Evolutionary conservation across 2,329 filamentous ascomycete species (phyloP).

Genomic region (Aureobasidium namibiae): DNA sequence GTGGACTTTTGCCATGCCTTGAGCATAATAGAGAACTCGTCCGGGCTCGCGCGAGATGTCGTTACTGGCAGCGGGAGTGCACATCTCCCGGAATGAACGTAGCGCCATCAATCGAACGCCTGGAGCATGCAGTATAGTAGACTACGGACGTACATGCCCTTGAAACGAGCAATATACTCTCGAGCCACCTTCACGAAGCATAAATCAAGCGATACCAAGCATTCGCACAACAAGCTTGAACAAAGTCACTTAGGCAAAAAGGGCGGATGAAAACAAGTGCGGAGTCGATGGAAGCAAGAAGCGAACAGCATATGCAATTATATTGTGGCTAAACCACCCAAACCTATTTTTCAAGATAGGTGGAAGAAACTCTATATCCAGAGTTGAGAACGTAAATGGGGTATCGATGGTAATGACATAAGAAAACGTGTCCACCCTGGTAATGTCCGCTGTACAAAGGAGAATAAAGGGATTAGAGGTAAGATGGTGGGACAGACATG

Average conservation of each 20-base stretch:
- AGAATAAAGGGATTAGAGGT: background rate
- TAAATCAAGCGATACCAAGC: background rate
- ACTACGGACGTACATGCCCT: background rate
- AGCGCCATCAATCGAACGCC: background rate
- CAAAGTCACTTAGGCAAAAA: slow-evolving; percentile 5
- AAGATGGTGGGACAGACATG: background rate
- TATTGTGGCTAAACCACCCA: background rate
- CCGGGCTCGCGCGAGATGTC: background rate
- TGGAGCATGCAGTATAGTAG: background rate
- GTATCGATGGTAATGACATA: slow-evolving; percentile 4
- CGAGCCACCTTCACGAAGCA: background rate
- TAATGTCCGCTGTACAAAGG: slow-evolving; percentile 4
- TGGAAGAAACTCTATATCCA: background rate
- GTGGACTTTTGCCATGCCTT: background rate
- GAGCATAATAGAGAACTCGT: background rate
- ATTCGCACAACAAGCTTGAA: background rate
- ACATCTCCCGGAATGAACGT: slow-evolving; percentile 1
- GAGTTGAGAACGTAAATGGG: slow-evolving; percentile 5
- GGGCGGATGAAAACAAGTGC: background rate
- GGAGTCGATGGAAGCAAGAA: background rate
- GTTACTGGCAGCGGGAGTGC: background rate
- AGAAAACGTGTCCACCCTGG: background rate
- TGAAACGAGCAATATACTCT: slow-evolving; percentile 1
- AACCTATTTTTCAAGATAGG: background rate
- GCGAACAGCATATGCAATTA: background rate